Evolutionary conservation across 2,329 filamentous ascomycete species (phyloP).

Genomic region (Thielaviopsis musarum): DNA sequence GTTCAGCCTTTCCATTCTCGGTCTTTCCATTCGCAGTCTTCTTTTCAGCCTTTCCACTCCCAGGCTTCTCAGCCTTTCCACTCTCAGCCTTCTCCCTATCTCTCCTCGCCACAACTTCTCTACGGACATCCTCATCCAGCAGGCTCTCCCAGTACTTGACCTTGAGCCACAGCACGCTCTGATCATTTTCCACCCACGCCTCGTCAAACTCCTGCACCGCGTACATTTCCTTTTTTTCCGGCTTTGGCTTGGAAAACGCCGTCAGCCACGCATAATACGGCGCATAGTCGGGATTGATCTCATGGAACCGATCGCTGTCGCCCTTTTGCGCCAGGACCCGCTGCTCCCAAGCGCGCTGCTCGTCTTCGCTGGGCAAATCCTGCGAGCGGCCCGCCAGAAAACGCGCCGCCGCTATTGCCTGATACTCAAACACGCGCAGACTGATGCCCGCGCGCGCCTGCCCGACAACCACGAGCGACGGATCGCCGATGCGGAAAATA

Average conservation of each 20-base stretch:
- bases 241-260: slow-evolving; percentile 23
- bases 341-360: slow-evolving; percentile 20
- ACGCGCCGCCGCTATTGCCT: slow-evolving; percentile 22
- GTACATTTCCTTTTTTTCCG: slow-evolving; percentile 21
- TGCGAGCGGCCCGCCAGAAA: slow-evolving; percentile 19
- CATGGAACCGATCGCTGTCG: slow-evolving; percentile 21
- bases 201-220: slow-evolving; percentile 25
- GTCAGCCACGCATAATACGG: slow-evolving; percentile 25
- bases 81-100: slow-evolving; percentile 3
- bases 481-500: slow-evolving; percentile 21
- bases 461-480: slow-evolving; percentile 20
- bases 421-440: slow-evolving; percentile 23
- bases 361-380: slow-evolving; percentile 15
- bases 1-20: background rate
- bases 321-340: slow-evolving; percentile 16
- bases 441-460: slow-evolving; percentile 22
- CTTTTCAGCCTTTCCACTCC: background rate
- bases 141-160: slow-evolving; percentile 18
- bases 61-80: background rate
- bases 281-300: slow-evolving; percentile 21
- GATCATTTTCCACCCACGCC: slow-evolving; percentile 19
- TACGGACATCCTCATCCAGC: slow-evolving; percentile 15
- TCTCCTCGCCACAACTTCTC: background rate
- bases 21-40: background rate
- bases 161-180: slow-evolving; percentile 18